Base-by-base conservation (phyloP, 352 stramenopile species). In the Phytophthora capsici region DNA sequence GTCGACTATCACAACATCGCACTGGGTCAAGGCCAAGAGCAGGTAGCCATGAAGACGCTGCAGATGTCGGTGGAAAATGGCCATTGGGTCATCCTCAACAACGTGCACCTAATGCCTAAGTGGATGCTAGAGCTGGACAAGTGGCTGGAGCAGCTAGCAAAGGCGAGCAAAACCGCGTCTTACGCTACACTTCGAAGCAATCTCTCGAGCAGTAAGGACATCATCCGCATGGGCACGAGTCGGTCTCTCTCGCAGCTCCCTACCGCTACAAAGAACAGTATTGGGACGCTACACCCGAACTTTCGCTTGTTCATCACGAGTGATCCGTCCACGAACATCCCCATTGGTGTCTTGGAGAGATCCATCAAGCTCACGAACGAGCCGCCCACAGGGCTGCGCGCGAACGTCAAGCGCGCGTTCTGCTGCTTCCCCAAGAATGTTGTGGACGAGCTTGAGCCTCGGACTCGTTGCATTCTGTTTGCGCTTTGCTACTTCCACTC, bases 1-100 rank as follows among this genome's bases (percentile, higher is more conserved):
- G 82, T 97, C 30, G 97, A 97, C 50, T 99, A 99, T 72, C 94
- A 98, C 80, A 99, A 93, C 57, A 97, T 98, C 37, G 94, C 91
- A 2, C 84, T 98, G 55, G 95, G 95, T 4, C 95, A 98, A 73
- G 94, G 94, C 3, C 96, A 98, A 69, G 96, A 98, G 63, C 75
- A 76, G 10, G 88, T 97, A 28, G 94, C 94, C 2, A 97, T 98
- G 83, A 72, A 83, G 25, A 89, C 91, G 20, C 77, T 99, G 12
- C 72, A 91, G 32, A 78, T 93, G 26, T 88, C 82, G 28, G 90
- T 89, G 17, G 88, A 96, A 20, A 97, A 98, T 54, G 96, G 96
- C 9, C 90, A 97, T 71, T 99, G 96, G 96, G 84, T 98, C 2
- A 94, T 98, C 58, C 81, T 98, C 32, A 96, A 98, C 74, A 98